Evolutionary conservation across 176 grass and related monocot species (phyloP).

Genomic region (Triticum dicoccoides): DNA sequence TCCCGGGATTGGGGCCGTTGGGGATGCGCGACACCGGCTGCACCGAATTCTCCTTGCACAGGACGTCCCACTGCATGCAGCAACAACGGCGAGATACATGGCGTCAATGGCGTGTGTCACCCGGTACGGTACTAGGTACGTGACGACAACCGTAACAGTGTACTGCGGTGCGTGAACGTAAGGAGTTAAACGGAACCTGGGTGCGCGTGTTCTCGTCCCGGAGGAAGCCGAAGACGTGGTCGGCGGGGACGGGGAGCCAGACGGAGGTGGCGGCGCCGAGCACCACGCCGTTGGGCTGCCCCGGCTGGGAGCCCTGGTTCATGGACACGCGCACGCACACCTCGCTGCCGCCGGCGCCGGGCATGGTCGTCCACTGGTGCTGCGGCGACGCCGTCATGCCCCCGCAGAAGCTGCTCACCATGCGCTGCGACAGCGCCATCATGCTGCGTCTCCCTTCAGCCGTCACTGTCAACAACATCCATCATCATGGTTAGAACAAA

Average conservation of each 20-base stretch:
- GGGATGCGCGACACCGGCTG: constrained; percentile 77
- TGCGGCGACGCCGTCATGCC: constrained; percentile 66
- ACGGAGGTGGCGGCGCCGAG: constrained; percentile 83
- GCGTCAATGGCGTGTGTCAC: neutral
- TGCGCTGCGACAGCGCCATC: constrained; percentile 97
- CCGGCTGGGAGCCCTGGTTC: constrained; percentile 48
- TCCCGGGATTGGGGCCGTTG: constrained; percentile 72
- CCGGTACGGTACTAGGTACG: neutral
- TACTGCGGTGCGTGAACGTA: too few species aligned
- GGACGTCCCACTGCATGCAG: constrained; percentile 75
- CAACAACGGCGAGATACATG: neutral
- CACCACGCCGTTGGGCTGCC: constrained; percentile 80
- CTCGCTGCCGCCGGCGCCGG: constrained; percentile 50
- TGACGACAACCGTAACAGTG: neutral
- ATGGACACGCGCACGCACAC: constrained; percentile 61
- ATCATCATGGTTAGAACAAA: neutral
- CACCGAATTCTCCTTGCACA: constrained; percentile 61
- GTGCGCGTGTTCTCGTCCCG: constrained; percentile 66
- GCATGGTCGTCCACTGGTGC: constrained; percentile 70
- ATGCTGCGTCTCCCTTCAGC: constrained; percentile 76
- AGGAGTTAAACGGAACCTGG: constrained; percentile 40
- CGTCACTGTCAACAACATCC: constrained; percentile 43
- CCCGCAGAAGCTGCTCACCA: constrained; percentile 83
- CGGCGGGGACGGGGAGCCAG: constrained; percentile 68
- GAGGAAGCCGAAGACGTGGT: constrained; percentile 81